Base-by-base conservation (phyloP, 1,284 basidiomycete species). In the Peniophora sp. region DNA sequence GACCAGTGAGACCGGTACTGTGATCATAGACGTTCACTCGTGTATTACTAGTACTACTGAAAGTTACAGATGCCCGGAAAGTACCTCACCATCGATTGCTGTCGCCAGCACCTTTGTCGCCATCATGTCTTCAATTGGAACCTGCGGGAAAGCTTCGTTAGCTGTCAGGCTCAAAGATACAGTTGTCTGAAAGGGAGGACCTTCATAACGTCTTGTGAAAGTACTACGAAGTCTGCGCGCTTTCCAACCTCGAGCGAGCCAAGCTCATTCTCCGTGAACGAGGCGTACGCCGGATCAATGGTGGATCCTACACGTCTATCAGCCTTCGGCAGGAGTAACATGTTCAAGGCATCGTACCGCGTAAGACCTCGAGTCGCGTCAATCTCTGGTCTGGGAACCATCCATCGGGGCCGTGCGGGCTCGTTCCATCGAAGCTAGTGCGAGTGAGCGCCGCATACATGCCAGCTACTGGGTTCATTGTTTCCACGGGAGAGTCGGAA, bases 401-500 rank as follows among this genome's bases (percentile, higher is more conserved):
- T 51, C 92, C 93, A 10, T 68, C 77, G 1, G 78, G 70, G 1
- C 93, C 94, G 59, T 92, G 86, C 3, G 93, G 93, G 15, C 88
- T 93, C 32, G 71, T 66, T 24, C 91, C 91, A 18, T 79, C 71
- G 9, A 79, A 71, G 36, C 85, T 82, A 39, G 90, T 68, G 36
- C 93, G 78, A 1, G 90, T 85, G 44, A 94, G 75, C 1, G 93
- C 89, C 17, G 92, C 88, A 64, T 92, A 92, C 65, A 96, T 92
- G 6, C 86, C 86, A 50, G 74, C 66, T 24, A 91, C 70, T 15
- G 88, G 88, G 59, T 88, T 87, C 66, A 88, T 75, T 44, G 75
- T 71, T 62, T 94, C 92, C 24, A 97, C 92, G 1, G 93, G 94
- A 58, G 90, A 91, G 67, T 97, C 93, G 1, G 90, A 92, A 14